Conservation (phyloP, 2,329 filamentous ascomycete genomes). For the Huntiella abstrusa region DNA sequence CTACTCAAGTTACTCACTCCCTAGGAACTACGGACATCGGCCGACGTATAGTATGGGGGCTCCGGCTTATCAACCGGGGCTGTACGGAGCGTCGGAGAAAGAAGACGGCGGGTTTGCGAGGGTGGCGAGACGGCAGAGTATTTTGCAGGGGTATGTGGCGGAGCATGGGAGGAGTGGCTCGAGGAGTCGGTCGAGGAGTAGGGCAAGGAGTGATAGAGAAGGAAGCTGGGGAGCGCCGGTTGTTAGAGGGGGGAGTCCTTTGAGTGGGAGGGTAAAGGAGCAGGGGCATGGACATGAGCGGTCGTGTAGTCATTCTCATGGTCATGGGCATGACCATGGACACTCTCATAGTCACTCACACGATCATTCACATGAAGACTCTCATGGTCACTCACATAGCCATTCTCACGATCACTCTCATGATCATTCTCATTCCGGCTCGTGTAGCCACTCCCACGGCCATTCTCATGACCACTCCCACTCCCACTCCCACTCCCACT, state of each 20-base stretch:
- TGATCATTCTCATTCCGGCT: constrained; percentile 4
- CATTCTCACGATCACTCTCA: constrained; percentile 17
- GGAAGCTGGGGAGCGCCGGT: background rate
- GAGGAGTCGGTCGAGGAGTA: background rate
- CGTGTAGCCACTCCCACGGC: constrained; percentile 10
- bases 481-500: constrained; percentile 14
- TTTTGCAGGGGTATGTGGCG: background rate
- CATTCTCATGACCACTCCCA: constrained; percentile 17
- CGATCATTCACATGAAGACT: constrained; percentile 17
- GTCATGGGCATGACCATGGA: background rate
- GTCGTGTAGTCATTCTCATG: background rate
- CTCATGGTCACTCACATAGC: constrained; percentile 13
- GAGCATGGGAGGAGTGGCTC: background rate
- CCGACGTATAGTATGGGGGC: constrained; percentile 8
- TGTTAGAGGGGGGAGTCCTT: background rate
- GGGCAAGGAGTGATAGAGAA: background rate
- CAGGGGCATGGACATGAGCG: background rate
- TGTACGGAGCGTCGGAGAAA: background rate
- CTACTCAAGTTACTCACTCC: background rate
- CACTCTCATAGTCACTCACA: constrained; percentile 13
- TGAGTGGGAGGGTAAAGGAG: background rate
- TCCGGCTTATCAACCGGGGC: background rate
- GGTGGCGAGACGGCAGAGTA: background rate
- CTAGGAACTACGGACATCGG: background rate
- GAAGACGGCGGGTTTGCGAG: background rate